Evolutionary conservation across 2,329 filamentous ascomycete genomes (phyloP).

Genomic region (Fusarium sp.): DNA sequence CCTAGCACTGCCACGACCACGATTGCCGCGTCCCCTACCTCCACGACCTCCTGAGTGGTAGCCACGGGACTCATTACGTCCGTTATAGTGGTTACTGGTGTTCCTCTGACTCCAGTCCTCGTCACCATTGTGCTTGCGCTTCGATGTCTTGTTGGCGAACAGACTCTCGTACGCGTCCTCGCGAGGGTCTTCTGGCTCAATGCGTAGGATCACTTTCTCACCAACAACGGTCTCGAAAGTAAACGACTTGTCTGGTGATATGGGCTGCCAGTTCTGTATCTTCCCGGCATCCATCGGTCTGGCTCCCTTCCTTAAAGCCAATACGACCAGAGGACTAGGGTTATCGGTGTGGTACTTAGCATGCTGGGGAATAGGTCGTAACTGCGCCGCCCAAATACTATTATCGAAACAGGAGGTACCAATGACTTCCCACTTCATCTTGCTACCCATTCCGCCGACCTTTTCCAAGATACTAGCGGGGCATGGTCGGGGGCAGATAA

Average conservation of each 20-base stretch:
- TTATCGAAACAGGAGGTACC: constrained; percentile 80
- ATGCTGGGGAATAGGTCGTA: constrained; percentile 76
- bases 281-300: constrained; percentile 82
- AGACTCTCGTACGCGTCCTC: constrained; percentile 73
- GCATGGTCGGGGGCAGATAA: constrained; percentile 85
- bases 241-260: constrained; percentile 76
- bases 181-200: constrained; percentile 75
- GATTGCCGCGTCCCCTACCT: constrained; percentile 53
- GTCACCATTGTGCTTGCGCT: constrained; percentile 67
- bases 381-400: constrained; percentile 86
- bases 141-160: constrained; percentile 69
- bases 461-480: constrained; percentile 79
- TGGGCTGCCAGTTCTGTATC: constrained; percentile 85
- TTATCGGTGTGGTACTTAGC: constrained; percentile 83
- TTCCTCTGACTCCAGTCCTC: constrained; percentile 54
- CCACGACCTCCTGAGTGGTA: constrained; percentile 58
- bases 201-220: constrained; percentile 84
- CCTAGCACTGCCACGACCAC: constrained; percentile 53
- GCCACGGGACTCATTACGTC: constrained; percentile 55
- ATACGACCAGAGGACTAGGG: constrained; percentile 79
- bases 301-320: constrained; percentile 80
- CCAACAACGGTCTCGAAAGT: constrained; percentile 85
- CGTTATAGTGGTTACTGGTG: constrained; percentile 49
- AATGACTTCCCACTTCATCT: constrained; percentile 85
- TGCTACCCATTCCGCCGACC: constrained; percentile 87